Evolutionary conservation across 2,329 filamentous ascomycete genomes (phyloP), one percentile per base, ranked within the genome.

Genomic region (Penicillium occitanis): DNA sequence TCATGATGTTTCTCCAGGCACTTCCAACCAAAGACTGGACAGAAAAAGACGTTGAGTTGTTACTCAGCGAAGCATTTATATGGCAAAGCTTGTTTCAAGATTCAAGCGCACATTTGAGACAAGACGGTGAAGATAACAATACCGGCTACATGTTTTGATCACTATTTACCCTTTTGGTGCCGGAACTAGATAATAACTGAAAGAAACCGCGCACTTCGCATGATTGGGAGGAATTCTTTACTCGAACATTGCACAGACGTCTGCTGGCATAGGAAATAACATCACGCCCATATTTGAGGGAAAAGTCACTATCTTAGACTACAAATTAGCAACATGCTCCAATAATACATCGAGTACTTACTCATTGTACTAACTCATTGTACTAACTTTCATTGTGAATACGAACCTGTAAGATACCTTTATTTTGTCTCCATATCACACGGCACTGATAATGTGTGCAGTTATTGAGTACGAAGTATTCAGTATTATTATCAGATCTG

Each of bases 1-100:
- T 97, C 67, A 97, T 99, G 93, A 99, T 99, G 94, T 99, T 99
- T 76, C 82, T 99, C 64, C 95, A 99, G 80, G 91, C 92, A 53
- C 82, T 99, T 66, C 95, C 96, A 2, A 99, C 96, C 6, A 90
- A 91, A 71, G 87, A 90, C 64, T 99, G 95, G 95, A 97, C 92
- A 1, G 95, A 97, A 76, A 98, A 98, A 81, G 95, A 99, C 75
- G 96, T 99, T 73, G 95, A 98, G 78, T 85, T 99, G 66, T 83
- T 99, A 64, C 84, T 99, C 51, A 97, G 93, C 75, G 95, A 99
- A 81, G 95, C 95, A 2, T 99, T 95, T 73, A 97, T 99, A 70
- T 99, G 95, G 96, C 93, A 99, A 81, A 97, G 92, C 75, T 83
- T 99, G 53, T 99, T 97, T 81, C 93, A 96, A 73, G 94, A 94